phyloP scores from a whole-genome alignment of 495 filamentous ascomycete genomes.

The Hypoxylon rickii region DNA sequence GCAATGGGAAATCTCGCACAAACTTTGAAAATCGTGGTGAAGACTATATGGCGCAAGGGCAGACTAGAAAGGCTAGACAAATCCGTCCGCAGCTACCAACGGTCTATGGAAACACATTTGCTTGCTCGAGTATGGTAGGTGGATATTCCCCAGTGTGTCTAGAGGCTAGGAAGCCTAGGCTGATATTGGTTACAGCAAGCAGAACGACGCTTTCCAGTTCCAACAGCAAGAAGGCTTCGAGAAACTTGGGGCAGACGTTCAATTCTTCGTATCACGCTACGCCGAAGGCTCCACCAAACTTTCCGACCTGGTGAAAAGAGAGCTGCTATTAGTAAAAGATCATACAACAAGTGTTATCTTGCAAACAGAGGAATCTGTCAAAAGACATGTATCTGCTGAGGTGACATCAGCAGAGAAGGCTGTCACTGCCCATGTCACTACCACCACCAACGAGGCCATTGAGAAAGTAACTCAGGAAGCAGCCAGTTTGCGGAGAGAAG shows the following conservation, averaged over 20 bases:
- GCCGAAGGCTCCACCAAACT: conserved; percentile 3
- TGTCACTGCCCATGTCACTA: neutral
- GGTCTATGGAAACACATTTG: conserved; percentile 14
- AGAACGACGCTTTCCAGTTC: conserved; percentile 20
- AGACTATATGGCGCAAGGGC: conserved; percentile 1
- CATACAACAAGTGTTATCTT: neutral
- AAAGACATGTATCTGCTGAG: conserved; percentile 6
- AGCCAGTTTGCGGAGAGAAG: neutral
- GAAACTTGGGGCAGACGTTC: conserved; percentile 1
- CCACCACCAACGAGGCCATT: too few relatives aligned
- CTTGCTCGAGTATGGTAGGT: conserved; percentile 24
- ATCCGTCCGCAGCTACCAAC: conserved; percentile 14
- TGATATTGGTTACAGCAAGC: neutral
- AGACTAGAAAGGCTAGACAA: conserved; percentile 17
- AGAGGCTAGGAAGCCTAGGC: neutral
- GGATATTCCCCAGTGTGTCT: neutral
- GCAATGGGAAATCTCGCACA: conserved; percentile 3
- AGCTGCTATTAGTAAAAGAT: neutral
- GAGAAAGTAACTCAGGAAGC: conserved; percentile 6
- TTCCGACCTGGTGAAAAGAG: conserved; percentile 6
- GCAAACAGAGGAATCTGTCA: conserved; percentile 3
- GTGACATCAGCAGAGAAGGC: neutral
- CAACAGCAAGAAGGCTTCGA: conserved; percentile 17
- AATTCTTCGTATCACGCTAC: conserved; percentile 9
- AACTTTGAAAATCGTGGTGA: conserved; percentile 1